These are phyloP conservation scores for Arthrobotrys conoides DNA, from an alignment of 2,329 filamentous ascomycete genomes.

Conservation along the genomic window DNA sequence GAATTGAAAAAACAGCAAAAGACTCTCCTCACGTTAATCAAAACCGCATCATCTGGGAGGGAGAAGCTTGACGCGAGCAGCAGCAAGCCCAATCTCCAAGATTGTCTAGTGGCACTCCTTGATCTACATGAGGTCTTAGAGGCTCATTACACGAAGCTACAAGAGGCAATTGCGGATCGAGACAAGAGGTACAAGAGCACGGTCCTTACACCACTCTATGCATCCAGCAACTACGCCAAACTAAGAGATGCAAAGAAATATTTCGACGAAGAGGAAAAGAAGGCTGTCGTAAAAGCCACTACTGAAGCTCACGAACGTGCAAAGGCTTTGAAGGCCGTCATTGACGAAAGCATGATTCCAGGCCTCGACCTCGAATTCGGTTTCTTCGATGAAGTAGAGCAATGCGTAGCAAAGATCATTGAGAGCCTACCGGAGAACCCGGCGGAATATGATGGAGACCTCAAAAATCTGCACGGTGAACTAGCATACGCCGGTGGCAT, in stretches of 20 bases:
- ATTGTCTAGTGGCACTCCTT: conserved; percentile 61
- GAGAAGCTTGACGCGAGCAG: conserved; percentile 52
- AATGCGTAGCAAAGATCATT: conserved; percentile 48
- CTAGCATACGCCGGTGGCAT: conserved; percentile 46
- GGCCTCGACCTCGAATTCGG: conserved; percentile 60
- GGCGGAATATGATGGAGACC: conserved; percentile 45
- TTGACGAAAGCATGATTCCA: conserved; percentile 61
- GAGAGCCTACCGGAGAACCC: conserved; percentile 48
- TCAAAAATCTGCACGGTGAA: conserved; percentile 35
- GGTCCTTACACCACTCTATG: conserved; percentile 63
- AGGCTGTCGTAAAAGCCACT: conserved; percentile 58
- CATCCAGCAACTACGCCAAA: conserved; percentile 63
- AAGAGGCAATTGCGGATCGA: conserved; percentile 62
- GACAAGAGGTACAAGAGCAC: conserved; percentile 64
- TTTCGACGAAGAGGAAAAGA: conserved; percentile 65
- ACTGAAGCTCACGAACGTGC: conserved; percentile 57
- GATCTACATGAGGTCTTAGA: conserved; percentile 62
- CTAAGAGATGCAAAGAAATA: conserved; percentile 64
- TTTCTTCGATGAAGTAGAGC: conserved; percentile 58
- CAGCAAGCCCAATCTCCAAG: conserved; percentile 62
- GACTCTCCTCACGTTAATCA: conserved; percentile 59
- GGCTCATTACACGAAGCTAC: conserved; percentile 63
- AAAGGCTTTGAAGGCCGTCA: conserved; percentile 49
- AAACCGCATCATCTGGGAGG: conserved; percentile 54
- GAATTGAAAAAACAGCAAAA: conserved; percentile 64